phyloP scores from a whole-genome alignment of 495 filamentous ascomycete species.

The Beverwykella pulmonaria region DNA sequence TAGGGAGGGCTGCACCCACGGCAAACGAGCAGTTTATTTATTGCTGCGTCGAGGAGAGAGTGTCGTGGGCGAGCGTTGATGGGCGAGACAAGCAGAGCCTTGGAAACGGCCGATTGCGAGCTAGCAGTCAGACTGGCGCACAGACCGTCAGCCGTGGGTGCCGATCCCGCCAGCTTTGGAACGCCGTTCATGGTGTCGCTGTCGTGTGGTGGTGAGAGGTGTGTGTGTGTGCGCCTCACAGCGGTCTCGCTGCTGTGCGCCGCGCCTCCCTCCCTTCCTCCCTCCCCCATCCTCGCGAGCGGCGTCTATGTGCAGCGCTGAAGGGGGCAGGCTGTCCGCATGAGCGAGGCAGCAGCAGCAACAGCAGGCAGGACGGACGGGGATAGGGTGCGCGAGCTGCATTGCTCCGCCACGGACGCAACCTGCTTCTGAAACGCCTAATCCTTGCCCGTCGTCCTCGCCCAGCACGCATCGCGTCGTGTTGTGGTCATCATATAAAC shows the following conservation, averaged over 20 bases:
- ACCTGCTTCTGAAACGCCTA: background rate
- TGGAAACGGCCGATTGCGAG: background rate
- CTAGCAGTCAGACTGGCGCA: background rate
- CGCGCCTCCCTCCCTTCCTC: too few relatives aligned
- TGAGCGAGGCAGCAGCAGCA: background rate
- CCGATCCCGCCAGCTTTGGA: background rate
- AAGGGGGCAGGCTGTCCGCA: too few relatives aligned
- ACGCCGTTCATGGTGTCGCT: background rate
- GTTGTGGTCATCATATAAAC: background rate
- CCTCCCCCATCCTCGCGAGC: too few relatives aligned
- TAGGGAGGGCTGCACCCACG: background rate
- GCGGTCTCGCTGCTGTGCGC: background rate
- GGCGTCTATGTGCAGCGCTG: too few relatives aligned
- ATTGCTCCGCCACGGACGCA: background rate
- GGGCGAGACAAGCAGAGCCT: background rate
- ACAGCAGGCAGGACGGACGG: background rate
- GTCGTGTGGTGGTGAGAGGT: too few relatives aligned
- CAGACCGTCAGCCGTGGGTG: background rate
- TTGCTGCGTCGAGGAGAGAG: background rate
- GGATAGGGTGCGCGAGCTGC: background rate
- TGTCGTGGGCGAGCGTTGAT: background rate
- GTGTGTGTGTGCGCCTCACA: too few relatives aligned
- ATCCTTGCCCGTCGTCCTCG: background rate
- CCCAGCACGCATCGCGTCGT: background rate
- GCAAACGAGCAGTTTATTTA: background rate